Base-by-base conservation (phyloP, 2,329 filamentous ascomycete genomes). In the Neonectria coccinea region DNA sequence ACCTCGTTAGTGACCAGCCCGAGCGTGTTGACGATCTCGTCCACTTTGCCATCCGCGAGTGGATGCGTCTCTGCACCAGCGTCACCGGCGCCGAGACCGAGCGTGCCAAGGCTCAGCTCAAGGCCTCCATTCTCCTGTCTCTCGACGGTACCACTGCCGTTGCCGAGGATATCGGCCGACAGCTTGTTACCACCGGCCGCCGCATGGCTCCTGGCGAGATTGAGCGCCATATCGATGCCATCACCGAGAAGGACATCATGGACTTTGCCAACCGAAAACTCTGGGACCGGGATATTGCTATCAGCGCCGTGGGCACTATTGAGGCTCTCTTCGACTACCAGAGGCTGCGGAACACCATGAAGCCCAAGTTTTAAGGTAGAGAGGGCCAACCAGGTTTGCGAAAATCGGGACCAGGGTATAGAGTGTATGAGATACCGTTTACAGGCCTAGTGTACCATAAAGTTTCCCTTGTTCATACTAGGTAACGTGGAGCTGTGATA, bases 41-140 rank as follows among this genome's bases (percentile, higher is more conserved):
- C 75, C 96, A 99, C 89, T 99, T 99, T 84, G 91, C 96, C 68
- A 93, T 98, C 80, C 93, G 95, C 74, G 96, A 99, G 87, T 99
- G 96, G 96, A 93, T 95, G 76, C 93, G 96, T 75, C 90, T 99
- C 69, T 96, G 92, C 76, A 91, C 90, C 86, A 92, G 90, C 82
- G 96, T 99, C 76, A 90, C 87, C 77, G 88, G 93, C 78, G 90
- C 94, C 71, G 96, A 99, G 85, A 92, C 94, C 67, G 96, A 99
- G 89, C 95, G 96, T 74, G 96, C 96, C 82, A 99, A 99, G 89
- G 93, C 96, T 70, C 96, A 99, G 86, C 91, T 99, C 76, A 99
- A 99, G 89, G 96, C 96, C 68, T 97, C 94, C 59, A 94, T 99
- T 77, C 92, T 99, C 67, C 90, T 99, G 71, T 97, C 94, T 57